phyloP scores from a whole-genome alignment of 768 basidiomycete species.

The Podaxis mareebaensis region DNA sequence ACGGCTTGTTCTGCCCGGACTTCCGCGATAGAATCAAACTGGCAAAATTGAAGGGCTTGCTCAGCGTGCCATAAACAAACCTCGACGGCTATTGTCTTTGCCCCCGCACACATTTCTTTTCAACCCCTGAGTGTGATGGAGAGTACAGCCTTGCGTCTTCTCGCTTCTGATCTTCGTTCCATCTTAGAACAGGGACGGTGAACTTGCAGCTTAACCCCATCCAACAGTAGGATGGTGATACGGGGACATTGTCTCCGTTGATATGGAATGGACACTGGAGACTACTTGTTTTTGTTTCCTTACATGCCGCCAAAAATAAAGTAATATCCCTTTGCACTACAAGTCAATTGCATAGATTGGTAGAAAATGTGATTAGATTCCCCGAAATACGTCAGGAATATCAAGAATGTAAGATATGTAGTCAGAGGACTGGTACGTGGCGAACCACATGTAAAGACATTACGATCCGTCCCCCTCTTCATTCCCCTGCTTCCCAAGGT shows the following conservation, averaged over 20 bases:
- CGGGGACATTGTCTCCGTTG: background rate
- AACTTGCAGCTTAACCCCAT: background rate
- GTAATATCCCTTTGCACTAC: background rate
- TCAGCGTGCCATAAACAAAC: no score
- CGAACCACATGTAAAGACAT: background rate
- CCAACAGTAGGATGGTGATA: background rate
- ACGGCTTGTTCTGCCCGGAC: no score
- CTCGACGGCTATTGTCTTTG: slow-evolving; percentile 3
- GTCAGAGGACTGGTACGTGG: background rate
- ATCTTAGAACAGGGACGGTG: background rate
- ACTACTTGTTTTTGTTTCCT: background rate
- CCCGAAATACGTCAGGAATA: no score
- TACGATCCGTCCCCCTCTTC: background rate
- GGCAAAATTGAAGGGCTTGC: background rate
- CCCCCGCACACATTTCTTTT: background rate
- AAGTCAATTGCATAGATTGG: no score
- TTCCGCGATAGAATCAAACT: background rate
- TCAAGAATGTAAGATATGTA: background rate
- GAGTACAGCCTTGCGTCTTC: background rate
- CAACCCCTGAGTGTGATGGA: slow-evolving; percentile 7
- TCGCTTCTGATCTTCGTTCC: background rate
- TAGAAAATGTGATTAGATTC: no score
- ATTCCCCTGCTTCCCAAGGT: background rate
- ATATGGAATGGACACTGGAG: background rate
- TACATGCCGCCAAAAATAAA: background rate